Conservation (phyloP, 768 basidiomycete genomes). For the Trametes punicea region DNA sequence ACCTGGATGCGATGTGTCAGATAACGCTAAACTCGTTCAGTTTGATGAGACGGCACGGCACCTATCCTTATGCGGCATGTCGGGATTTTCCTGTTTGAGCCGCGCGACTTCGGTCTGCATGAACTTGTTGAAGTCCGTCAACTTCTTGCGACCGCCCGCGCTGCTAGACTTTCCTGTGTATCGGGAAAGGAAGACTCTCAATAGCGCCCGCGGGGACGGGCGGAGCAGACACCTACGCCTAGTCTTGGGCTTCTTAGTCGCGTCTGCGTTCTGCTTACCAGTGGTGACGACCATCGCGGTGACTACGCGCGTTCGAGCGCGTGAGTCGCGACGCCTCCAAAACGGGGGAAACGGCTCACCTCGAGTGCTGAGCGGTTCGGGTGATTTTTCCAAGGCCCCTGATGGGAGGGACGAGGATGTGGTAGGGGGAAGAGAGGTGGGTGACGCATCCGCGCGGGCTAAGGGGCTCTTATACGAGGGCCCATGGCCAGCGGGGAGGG, state of each 20-base stretch:
- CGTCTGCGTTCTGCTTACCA: constrained; percentile 14
- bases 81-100: constrained; percentile 71
- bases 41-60: constrained; percentile 32
- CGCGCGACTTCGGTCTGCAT: constrained; percentile 78
- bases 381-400: constrained; percentile 6
- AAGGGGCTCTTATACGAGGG: constrained; percentile 22
- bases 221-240: constrained; percentile 22
- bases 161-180: constrained; percentile 49
- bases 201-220: background rate
- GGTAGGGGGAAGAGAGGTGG: constrained; percentile 28
- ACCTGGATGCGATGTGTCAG: constrained; percentile 19
- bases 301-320: constrained; percentile 12
- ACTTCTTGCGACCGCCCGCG: constrained; percentile 52
- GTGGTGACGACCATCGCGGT: constrained; percentile 22
- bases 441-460: constrained; percentile 21
- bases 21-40: constrained; percentile 36
- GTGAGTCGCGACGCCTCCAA: constrained; percentile 4
- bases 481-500: constrained; percentile 10
- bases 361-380: constrained; percentile 5
- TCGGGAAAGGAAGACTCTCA: constrained; percentile 14
- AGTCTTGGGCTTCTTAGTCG: constrained; percentile 20
- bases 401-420: constrained; percentile 19
- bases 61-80: constrained; percentile 72
- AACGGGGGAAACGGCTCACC: constrained; percentile 1
- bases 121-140: constrained; percentile 77